Conservation (phyloP, 306 rosid genomes). For the Medicago ruthenica region DNA sequence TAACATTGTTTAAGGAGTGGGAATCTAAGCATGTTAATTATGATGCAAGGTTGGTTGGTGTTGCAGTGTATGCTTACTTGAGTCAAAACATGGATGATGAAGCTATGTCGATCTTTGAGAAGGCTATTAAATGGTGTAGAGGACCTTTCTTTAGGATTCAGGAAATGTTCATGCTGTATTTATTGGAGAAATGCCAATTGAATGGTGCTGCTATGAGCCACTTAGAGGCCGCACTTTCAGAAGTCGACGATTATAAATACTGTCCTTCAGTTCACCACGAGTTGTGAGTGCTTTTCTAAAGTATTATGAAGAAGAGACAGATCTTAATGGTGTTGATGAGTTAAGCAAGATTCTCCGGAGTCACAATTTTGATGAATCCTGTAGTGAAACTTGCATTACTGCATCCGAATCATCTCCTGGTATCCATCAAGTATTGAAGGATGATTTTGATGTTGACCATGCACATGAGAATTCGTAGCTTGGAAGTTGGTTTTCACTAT, state of each 20-base stretch:
- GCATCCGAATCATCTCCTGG: conserved; percentile 51
- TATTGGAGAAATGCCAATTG: conserved; percentile 52
- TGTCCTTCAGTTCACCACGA: conserved; percentile 51
- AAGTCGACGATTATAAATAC: conserved; percentile 53
- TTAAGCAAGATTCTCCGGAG: conserved; percentile 65
- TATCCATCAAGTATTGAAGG: conserved; percentile 49
- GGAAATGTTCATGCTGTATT: conserved; percentile 65
- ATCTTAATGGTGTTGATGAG: conserved; percentile 63
- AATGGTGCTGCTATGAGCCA: conserved; percentile 63
- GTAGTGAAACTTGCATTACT: conserved; percentile 54
- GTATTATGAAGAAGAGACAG: conserved; percentile 68
- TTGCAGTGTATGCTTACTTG: conserved; percentile 62
- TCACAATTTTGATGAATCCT: conserved; percentile 53
- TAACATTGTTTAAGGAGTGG: conserved; percentile 72
- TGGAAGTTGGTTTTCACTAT: conserved; percentile 2
- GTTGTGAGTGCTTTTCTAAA: conserved; percentile 58
- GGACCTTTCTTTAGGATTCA: conserved; percentile 61
- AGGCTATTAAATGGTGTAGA: conserved; percentile 53
- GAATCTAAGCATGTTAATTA: conserved; percentile 56
- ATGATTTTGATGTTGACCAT: conserved; percentile 31
- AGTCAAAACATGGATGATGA: conserved; percentile 61
- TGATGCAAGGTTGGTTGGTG: conserved; percentile 60
- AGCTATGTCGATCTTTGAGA: conserved; percentile 59
- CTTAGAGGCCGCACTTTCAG: conserved; percentile 59
- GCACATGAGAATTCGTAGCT: conserved; percentile 14